Conservation (phyloP, 495 filamentous ascomycete genomes). For the Penicillium simplicissimum region DNA sequence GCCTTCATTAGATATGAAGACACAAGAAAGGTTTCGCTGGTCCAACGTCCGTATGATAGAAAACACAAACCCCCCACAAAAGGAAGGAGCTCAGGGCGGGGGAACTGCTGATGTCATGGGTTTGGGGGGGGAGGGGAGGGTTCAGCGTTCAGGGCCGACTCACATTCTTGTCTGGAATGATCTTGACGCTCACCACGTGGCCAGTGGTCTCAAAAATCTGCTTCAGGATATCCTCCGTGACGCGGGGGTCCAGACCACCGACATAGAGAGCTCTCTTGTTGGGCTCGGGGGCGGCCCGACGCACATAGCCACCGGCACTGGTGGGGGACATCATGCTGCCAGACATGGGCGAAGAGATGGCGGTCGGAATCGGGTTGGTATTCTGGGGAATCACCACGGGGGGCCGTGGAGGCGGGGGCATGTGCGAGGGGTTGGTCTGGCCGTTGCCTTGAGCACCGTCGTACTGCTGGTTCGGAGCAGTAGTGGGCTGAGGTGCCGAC, state of each 20-base stretch:
- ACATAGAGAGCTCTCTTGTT: conserved; percentile 99
- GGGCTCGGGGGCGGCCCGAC: conserved; percentile 92
- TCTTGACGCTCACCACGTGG: conserved; percentile 98
- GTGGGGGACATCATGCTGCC: conserved; percentile 78
- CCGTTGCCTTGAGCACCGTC: conserved; percentile 65
- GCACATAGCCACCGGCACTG: conserved; percentile 76
- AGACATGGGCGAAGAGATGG: conserved; percentile 85
- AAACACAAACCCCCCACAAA: neutral
- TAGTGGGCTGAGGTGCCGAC: conserved; percentile 63
- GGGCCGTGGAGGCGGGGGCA: conserved; percentile 90
- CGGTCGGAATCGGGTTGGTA: conserved; percentile 91
- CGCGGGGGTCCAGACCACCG: conserved; percentile 89
- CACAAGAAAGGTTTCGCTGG: neutral
- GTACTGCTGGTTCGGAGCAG: conserved; percentile 69
- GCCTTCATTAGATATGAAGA: conserved; percentile 2
- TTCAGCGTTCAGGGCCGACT: conserved; percentile 36
- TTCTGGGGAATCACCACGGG: conserved; percentile 93
- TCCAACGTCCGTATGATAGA: neutral
- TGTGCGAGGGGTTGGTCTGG: conserved; percentile 66
- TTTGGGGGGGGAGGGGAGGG: neutral
- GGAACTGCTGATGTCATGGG: neutral
- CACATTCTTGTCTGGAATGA: conserved; percentile 98
- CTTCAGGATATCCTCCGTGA: conserved; percentile 93
- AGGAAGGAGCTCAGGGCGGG: neutral
- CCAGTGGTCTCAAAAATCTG: conserved; percentile 99